phyloP scores from a whole-genome alignment of 345 rosid species.

The sweet orange (Citrus sinensis) region DNA sequence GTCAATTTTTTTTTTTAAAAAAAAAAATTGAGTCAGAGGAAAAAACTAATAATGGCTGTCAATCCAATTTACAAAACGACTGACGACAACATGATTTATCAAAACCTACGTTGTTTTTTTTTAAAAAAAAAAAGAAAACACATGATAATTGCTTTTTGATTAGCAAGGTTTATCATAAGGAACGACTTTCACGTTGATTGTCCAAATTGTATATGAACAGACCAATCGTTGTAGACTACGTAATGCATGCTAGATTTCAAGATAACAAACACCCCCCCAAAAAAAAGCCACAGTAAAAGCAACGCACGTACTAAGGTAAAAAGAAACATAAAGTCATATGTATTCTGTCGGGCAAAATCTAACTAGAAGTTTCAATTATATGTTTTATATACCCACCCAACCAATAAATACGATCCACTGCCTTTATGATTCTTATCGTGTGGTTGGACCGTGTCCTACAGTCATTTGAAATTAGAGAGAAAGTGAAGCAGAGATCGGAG shows the following conservation, averaged over 20 bases:
- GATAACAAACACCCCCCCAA: too few relatives aligned
- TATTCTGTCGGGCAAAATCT: neutral
- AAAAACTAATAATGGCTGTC: neutral
- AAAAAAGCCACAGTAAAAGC: neutral
- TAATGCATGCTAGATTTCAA: neutral
- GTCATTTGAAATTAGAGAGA: slow-evolving; percentile 12
- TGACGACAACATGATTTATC: too few relatives aligned
- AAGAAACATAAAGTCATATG: neutral
- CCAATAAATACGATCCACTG: neutral
- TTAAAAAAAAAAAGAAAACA: neutral
- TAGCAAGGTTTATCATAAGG: neutral
- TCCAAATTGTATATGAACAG: neutral
- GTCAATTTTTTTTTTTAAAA: too few relatives aligned
- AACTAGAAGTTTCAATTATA: neutral
- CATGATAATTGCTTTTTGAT: neutral
- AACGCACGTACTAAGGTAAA: neutral
- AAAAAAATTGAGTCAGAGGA: neutral
- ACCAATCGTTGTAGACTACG: neutral
- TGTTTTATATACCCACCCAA: too few relatives aligned
- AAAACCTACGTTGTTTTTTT: neutral
- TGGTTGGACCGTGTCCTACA: slow-evolving; percentile 22
- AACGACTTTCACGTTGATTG: neutral
- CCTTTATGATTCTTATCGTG: slow-evolving; percentile 26
- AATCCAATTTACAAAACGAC: neutral
- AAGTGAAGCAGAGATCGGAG: slow-evolving; percentile 8